Evolutionary conservation across 2,329 filamentous ascomycete genomes (phyloP), one percentile per base, ranked within the genome.

Genomic region (Rasamsonia emersonii): DNA sequence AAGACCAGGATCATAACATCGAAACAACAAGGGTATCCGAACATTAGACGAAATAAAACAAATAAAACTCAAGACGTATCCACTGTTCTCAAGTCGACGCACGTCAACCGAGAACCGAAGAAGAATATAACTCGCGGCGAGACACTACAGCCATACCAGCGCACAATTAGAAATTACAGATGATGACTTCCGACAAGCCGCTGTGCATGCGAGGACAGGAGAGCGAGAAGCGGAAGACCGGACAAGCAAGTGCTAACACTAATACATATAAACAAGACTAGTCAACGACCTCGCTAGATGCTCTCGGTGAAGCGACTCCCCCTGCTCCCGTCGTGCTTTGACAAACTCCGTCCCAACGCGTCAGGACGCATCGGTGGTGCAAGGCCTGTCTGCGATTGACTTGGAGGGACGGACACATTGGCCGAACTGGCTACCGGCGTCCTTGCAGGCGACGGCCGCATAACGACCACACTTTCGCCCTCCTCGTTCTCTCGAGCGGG

Each of bases 241-340:
- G 20, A 23, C 20, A 18, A 11, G 16, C 16, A 24, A 18, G 21
- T 20, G 17, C 18, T 15, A 14, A 18, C 7, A n/a, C 18, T 17
- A 18, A 16, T 17, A 19, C 21, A 26, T 27, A 30, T n/a, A n/a
- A n/a, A n/a, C n/a, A n/a, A n/a, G n/a, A 19, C 6, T 15, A n/a
- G 21, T 11, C 5, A 10, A 3, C 7, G 14, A 10, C 11, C 11
- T 6, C 10, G 14, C n/a, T n/a, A 41, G 20, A 53, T 39, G 16
- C 51, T 54, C 40, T 58, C 62, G 11, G 58, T 61, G 39, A 66
- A 66, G 26, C 62, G 58, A 44, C 62, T 66, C 19, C 59, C 50
- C 19, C 61, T 56, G 42, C 62, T 66, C n/a, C 61, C 61, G 40
- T 65, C 62, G 26, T 53, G 53, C 33, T 58, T 58, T 4, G 57